Conservation (phyloP, 2,329 filamentous ascomycete species). For the Hymenoscyphus scutula region DNA sequence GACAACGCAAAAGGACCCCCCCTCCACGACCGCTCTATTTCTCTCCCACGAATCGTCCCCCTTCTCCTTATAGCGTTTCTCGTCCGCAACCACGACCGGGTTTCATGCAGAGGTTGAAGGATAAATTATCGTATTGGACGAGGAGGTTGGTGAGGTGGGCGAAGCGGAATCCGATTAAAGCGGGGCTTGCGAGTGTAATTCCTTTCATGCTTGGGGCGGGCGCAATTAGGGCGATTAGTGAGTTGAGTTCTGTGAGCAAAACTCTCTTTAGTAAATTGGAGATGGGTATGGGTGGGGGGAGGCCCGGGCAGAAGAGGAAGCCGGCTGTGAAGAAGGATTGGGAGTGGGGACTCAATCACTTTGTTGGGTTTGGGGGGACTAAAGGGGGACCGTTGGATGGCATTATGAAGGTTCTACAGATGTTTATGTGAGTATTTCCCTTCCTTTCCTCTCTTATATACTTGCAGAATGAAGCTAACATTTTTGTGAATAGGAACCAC, state of each 20-base stretch:
- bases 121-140: conserved; percentile 24
- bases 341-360: conserved; percentile 29
- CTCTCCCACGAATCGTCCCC: conserved; percentile 26
- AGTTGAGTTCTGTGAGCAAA: conserved; percentile 14
- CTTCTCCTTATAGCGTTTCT: conserved; percentile 28
- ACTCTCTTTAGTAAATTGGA: conserved; percentile 11
- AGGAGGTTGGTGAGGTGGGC: conserved; percentile 23
- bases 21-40: conserved; percentile 23
- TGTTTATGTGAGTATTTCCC: conserved; percentile 29
- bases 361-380: conserved; percentile 29
- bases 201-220: conserved; percentile 27
- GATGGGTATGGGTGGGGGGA: conserved; percentile 16
- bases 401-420: conserved; percentile 33
- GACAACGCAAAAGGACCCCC: conserved; percentile 7
- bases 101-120: conserved; percentile 24
- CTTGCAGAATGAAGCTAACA: not conserved
- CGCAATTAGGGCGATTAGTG: conserved; percentile 11
- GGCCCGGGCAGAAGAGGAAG: conserved; percentile 6
- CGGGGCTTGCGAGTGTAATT: conserved; percentile 26
- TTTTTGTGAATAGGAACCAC: conserved; percentile 27
- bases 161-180: conserved; percentile 28
- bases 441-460: not conserved
- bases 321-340: conserved; percentile 18
- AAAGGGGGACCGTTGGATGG: conserved; percentile 32
- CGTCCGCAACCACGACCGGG: conserved; percentile 30